Evolutionary conservation across 2,329 filamentous ascomycete genomes (phyloP), one percentile per base, ranked within the genome.

Genomic region (Trichoderma koningiopsis): DNA sequence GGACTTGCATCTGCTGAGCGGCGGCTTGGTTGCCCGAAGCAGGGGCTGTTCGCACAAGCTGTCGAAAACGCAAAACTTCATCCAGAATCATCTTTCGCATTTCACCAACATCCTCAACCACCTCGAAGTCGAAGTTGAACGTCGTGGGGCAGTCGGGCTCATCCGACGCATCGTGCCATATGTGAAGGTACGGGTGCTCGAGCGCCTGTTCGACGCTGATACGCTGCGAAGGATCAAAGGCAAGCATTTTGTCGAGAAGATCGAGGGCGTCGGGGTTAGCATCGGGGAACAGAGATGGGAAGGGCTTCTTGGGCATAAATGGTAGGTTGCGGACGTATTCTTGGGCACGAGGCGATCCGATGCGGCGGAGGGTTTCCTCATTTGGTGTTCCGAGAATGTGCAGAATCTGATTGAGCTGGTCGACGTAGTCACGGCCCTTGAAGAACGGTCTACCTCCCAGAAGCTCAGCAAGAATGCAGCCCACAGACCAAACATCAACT

Each of bases 401-500:
- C 68, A 99, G 88, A 77, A 99, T 99, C 83, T 99, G 96, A 86
- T 99, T 99, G 73, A 99, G 89, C 85, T 99, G 96, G 82, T 99
- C 96, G 81, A 99, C 96, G 78, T 99, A 99, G 84, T 99, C 96
- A 72, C 96, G 92, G 70, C 96, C 96, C 84, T 99, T 99, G 87
- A 99, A 98, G 87, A 99, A 99, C 55, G 96, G 96, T 70, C 96
- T 92, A 70, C 96, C 95, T 72, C 96, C 96, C 43, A 99, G 89
- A 14, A 99, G 89, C 81, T 99, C 96, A 66, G 96, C 96, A 66
- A 99, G 88, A 76, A 99, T 99, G 79, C 96, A 99, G 71, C 96
- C 96, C 55, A 99, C 95, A 10, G 96, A 99, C 96, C 96, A 99
- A 40, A 99, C 95, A 79, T 99, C 96, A 82, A 99, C 95, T 98